Conservation (phyloP, 768 basidiomycete genomes). For the Leccinum longicurvipes region DNA sequence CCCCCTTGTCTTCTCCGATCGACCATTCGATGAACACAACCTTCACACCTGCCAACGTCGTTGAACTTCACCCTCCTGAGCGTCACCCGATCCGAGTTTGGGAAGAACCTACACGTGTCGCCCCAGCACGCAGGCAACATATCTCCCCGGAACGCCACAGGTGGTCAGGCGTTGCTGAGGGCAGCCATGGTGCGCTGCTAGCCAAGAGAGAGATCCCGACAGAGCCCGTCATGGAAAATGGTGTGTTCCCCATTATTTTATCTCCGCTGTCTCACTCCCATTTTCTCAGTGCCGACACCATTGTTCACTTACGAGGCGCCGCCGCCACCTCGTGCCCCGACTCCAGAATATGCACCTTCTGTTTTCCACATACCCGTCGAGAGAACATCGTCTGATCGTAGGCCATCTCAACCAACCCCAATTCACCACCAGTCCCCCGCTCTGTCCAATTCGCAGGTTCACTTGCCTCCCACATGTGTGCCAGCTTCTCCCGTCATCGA, state of each 20-base stretch:
- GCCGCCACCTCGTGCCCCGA: not conserved
- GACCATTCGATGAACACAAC: not conserved
- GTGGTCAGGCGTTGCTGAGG: not conserved
- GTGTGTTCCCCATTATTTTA: slow-evolving; percentile 4
- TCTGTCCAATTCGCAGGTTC: slow-evolving; percentile 1
- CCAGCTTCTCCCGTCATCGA: slow-evolving; percentile 9
- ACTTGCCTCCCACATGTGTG: not conserved
- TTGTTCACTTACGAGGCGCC: not conserved
- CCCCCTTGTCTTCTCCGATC: not conserved
- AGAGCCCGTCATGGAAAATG: not conserved
- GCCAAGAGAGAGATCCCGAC: not conserved
- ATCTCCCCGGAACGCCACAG: not conserved
- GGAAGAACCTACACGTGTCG: slow-evolving; percentile 21
- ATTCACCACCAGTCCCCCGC: not conserved
- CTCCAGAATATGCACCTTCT: not conserved
- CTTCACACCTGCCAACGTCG: not conserved
- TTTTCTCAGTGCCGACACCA: slow-evolving; percentile 4
- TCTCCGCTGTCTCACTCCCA: slow-evolving; percentile 6
- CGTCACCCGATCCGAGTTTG: slow-evolving; percentile 28
- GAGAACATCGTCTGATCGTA: not conserved
- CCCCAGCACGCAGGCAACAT: slow-evolving; percentile 4
- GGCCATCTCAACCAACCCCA: not conserved
- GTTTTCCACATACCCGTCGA: not conserved
- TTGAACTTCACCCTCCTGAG: slow-evolving; percentile 1
- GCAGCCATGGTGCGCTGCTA: not conserved